A percentile compares a stretch with the other conserved stretches of the same genome.
These are phyloP conservation scores for Peniophora sp. DNA, from an alignment of 1,284 basidiomycete species.

Conservation along the genomic window DNA sequence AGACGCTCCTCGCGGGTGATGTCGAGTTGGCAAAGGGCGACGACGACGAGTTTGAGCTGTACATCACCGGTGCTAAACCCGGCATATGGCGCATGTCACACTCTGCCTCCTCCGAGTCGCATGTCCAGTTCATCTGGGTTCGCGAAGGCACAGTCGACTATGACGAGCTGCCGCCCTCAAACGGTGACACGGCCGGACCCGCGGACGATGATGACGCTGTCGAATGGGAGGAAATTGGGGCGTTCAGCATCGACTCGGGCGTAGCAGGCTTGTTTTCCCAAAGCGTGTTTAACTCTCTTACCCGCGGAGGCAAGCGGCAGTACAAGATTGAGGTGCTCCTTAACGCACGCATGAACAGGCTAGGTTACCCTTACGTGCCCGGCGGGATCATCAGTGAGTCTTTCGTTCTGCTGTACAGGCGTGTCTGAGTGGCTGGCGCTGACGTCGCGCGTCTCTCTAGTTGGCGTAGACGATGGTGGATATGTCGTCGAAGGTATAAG, in stretches of 20 bases:
- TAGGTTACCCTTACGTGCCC: constrained; percentile 1
- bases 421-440: neutral
- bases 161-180: neutral
- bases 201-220: neutral
- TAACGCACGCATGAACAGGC: neutral
- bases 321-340: constrained; percentile 3
- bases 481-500: neutral
- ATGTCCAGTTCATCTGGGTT: constrained; percentile 1
- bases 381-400: constrained; percentile 3
- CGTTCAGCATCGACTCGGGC: constrained; percentile 7
- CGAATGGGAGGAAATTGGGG: constrained; percentile 4
- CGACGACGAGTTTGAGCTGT: constrained; percentile 7
- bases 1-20: constrained; percentile 5
- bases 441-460: neutral
- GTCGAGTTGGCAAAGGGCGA: constrained; percentile 5
- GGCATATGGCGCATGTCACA: constrained; percentile 6
- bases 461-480: neutral
- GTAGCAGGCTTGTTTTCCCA: constrained; percentile 1
- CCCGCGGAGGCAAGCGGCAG: neutral
- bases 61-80: constrained; percentile 6
- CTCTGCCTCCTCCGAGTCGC: neutral
- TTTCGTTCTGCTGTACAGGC: neutral
- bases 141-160: constrained; percentile 3
- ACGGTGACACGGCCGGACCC: too few relatives aligned
- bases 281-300: constrained; percentile 1